Evolutionary conservation across 805 yeast species (phyloP).

Genomic region (Jamesozyma jinghongensis): DNA sequence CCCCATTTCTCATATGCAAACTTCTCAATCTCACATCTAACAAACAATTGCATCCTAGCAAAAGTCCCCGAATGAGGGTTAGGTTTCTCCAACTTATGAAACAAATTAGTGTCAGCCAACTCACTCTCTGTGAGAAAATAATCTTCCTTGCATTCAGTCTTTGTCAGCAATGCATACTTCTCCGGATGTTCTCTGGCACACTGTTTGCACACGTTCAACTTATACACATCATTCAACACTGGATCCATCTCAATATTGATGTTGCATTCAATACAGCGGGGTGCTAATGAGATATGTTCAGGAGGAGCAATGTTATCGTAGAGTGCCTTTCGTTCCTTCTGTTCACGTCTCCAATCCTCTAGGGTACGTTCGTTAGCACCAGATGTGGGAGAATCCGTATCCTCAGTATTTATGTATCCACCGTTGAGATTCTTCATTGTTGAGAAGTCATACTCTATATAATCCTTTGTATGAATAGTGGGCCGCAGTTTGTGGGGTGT

Average conservation of each 20-base stretch:
- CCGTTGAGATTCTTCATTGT: slow-evolving; percentile 85
- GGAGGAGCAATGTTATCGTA: slow-evolving; percentile 64
- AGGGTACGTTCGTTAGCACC: slow-evolving; percentile 19
- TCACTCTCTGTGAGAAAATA: slow-evolving; percentile 92
- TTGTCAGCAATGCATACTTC: slow-evolving; percentile 82
- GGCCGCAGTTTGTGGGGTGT: slow-evolving; percentile 30
- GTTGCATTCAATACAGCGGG: slow-evolving; percentile 75
- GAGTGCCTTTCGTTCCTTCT: slow-evolving; percentile 43
- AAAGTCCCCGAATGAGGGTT: slow-evolving; percentile 89
- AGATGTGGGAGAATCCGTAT: slow-evolving; percentile 4
- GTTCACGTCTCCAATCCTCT: slow-evolving; percentile 51
- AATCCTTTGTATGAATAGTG: slow-evolving; percentile 50
- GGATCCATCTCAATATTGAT: slow-evolving; percentile 69
- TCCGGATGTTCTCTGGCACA: slow-evolving; percentile 73
- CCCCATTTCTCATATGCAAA: slow-evolving; percentile 95
- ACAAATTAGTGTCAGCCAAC: slow-evolving; percentile 54
- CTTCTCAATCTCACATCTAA: slow-evolving; percentile 88
- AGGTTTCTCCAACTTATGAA: slow-evolving; percentile 77
- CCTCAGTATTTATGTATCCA: slow-evolving; percentile 52
- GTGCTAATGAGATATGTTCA: slow-evolving; percentile 59
- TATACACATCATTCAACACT: slow-evolving; percentile 58
- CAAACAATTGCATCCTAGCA: slow-evolving; percentile 84
- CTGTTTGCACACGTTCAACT: slow-evolving; percentile 64
- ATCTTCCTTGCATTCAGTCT: slow-evolving; percentile 91
- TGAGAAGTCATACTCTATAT: slow-evolving; percentile 79